These are phyloP conservation scores for Raffaelea ambrosiae DNA, from an alignment of 2,329 filamentous ascomycete species.

Conservation along the genomic window DNA sequence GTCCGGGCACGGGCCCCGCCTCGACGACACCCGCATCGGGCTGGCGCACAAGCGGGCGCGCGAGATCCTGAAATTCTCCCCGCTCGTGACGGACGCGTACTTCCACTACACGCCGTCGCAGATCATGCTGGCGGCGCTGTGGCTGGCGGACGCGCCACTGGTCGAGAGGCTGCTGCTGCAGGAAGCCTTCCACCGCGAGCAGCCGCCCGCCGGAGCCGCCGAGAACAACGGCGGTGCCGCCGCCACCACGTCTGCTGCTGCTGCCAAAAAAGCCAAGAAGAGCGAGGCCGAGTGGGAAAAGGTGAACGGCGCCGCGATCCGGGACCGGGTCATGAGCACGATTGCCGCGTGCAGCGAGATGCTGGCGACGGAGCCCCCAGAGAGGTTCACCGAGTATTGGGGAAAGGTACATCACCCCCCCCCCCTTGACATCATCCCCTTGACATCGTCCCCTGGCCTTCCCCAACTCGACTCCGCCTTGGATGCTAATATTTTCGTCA, in stretches of 20 bases:
- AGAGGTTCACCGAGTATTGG: constrained; percentile 46
- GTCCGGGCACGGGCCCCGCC: constrained; percentile 23
- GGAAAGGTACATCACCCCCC: constrained; percentile 13
- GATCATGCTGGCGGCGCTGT: constrained; percentile 78
- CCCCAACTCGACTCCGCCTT: no score
- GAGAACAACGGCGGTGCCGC: constrained; percentile 16
- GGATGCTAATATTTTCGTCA: constrained; percentile 14
- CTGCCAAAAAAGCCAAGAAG: constrained; percentile 11
- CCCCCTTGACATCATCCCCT: no score
- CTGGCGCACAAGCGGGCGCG: constrained; percentile 66
- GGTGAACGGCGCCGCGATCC: constrained; percentile 19
- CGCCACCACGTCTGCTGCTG: constrained; percentile 15
- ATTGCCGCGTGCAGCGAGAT: constrained; percentile 44
- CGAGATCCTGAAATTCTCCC: constrained; percentile 67
- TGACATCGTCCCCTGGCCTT: no score
- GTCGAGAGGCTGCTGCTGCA: constrained; percentile 40
- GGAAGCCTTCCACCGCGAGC: constrained; percentile 22
- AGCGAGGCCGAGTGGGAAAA: constrained; percentile 14
- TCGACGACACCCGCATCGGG: constrained; percentile 32
- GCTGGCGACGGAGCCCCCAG: constrained; percentile 48
- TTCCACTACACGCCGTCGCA: constrained; percentile 93
- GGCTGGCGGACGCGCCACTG: constrained; percentile 63
- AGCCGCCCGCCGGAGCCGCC: constrained; percentile 15
- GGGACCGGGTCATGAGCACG: constrained; percentile 40
- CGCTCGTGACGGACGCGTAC: constrained; percentile 87